phyloP scores from a whole-genome alignment of 768 basidiomycete genomes.

The Hericium alpestre region DNA sequence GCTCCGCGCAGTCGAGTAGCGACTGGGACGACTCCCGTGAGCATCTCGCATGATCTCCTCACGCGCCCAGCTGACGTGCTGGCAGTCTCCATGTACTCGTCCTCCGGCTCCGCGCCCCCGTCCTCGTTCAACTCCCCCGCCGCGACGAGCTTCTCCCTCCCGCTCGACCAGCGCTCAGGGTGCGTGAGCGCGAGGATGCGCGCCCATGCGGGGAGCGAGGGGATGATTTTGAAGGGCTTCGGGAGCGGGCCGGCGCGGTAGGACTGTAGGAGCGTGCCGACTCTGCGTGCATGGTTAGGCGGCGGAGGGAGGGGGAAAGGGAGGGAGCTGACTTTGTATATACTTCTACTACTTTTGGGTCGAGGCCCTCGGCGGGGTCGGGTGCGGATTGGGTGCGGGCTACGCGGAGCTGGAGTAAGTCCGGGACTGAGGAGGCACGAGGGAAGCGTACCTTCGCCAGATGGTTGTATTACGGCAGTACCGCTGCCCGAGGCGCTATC shows the following conservation, averaged over 20 bases:
- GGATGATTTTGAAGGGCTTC: slow-evolving; percentile 96
- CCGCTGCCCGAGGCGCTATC: slow-evolving; percentile 43
- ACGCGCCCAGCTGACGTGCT: slow-evolving; percentile 8
- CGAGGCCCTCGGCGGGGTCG: slow-evolving; percentile 80
- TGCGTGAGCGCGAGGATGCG: slow-evolving; percentile 86
- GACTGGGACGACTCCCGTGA: slow-evolving; percentile 79
- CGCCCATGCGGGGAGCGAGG: slow-evolving; percentile 92
- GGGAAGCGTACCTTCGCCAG: slow-evolving; percentile 36
- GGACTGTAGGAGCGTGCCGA: slow-evolving; percentile 73
- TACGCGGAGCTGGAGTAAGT: slow-evolving; percentile 29
- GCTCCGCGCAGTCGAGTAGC: slow-evolving; percentile 46
- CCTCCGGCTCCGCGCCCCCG: slow-evolving; percentile 46
- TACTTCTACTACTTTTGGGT: slow-evolving; percentile 85
- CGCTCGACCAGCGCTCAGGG: slow-evolving; percentile 82
- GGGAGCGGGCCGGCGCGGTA: slow-evolving; percentile 94
- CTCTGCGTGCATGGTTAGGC: slow-evolving; percentile 32
- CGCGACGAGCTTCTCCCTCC: slow-evolving; percentile 47
- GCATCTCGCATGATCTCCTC: slow-evolving; percentile 22
- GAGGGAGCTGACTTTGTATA: slow-evolving; percentile 70
- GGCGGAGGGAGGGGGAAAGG: not conserved
- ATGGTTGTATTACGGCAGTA: slow-evolving; percentile 47
- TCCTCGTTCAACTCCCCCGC: slow-evolving; percentile 64
- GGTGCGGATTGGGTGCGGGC: slow-evolving; percentile 33
- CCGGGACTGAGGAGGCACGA: not conserved
- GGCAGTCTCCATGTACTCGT: slow-evolving; percentile 31